Percentiles rank a stretch among this genome's conserved stretches.
These are phyloP conservation scores for Beauveria australis DNA, from an alignment of 2,329 filamentous ascomycete genomes.

Conservation along the genomic window DNA sequence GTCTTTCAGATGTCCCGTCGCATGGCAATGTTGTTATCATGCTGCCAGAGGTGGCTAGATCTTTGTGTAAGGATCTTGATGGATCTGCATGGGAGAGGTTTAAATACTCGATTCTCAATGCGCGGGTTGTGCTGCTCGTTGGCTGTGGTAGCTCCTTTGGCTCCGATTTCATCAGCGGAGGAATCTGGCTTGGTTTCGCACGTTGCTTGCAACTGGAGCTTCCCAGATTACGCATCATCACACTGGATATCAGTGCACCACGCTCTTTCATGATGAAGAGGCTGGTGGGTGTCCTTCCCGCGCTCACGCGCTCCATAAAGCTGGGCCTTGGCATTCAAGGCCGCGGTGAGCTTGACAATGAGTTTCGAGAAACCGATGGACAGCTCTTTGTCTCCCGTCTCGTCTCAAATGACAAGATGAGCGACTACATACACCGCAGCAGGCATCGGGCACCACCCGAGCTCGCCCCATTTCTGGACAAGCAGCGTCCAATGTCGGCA, in stretches of 20 bases:
- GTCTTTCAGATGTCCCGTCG: neutral
- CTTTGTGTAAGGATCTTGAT: neutral
- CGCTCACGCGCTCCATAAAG: slow-evolving; percentile 9
- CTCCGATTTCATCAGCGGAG: neutral
- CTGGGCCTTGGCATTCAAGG: slow-evolving; percentile 2
- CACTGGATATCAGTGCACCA: neutral
- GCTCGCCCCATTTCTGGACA: slow-evolving; percentile 7
- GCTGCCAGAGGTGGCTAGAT: neutral
- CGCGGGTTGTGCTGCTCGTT: neutral
- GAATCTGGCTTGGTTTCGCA: neutral
- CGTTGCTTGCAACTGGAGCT: neutral
- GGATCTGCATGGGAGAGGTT: neutral
- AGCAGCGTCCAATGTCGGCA: slow-evolving; percentile 8
- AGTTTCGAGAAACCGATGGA: slow-evolving; percentile 13
- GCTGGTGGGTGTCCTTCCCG: neutral
- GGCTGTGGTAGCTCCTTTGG: neutral
- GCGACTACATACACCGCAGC: slow-evolving; percentile 8
- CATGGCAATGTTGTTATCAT: neutral
- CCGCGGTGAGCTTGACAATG: slow-evolving; percentile 10
- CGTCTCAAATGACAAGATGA: neutral
- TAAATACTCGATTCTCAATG: neutral
- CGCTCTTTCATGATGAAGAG: neutral
- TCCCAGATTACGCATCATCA: neutral
- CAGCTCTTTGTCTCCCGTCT: slow-evolving; percentile 15
- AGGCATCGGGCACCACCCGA: neutral